These are phyloP conservation scores for Gigaspora rosea DNA, from an alignment of 192 early-diverging fungal species.

Conservation along the genomic window DNA sequence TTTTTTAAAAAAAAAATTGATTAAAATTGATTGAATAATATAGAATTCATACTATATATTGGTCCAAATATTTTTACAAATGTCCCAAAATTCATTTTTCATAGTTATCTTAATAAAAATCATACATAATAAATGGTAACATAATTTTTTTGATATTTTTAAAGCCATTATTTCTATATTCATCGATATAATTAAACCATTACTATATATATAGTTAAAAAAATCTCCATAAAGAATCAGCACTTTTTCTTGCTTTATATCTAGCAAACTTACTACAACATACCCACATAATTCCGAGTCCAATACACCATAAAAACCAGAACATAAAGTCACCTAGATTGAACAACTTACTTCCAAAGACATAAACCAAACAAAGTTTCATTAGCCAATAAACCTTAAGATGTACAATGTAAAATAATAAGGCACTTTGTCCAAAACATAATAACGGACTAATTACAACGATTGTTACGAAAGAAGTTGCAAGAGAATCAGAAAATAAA, in stretches of 20 bases:
- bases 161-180: too few relatives aligned
- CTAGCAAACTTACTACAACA: not conserved
- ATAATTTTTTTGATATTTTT: too few relatives aligned
- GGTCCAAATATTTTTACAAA: too few relatives aligned
- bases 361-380: not conserved
- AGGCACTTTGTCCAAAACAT: not conserved
- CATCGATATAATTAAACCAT: too few relatives aligned
- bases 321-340: not conserved
- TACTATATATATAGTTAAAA: not conserved
- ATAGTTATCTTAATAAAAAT: too few relatives aligned
- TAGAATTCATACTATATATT: too few relatives aligned
- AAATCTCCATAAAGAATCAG: constrained; percentile 7
- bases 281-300: not conserved
- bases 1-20: too few relatives aligned
- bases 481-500: not conserved
- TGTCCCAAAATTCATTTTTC: too few relatives aligned
- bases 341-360: not conserved
- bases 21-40: too few relatives aligned
- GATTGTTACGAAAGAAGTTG: too few relatives aligned
- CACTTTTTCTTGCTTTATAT: not conserved
- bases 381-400: not conserved
- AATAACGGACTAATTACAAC: not conserved
- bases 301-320: not conserved
- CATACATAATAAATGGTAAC: too few relatives aligned
- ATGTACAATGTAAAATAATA: not conserved